A percentile compares a stretch with the other conserved stretches of the same genome.
These are phyloP conservation scores for Pythium grandisporangium DNA, from an alignment of 352 stramenopile genomes.

Conservation along the genomic window DNA sequence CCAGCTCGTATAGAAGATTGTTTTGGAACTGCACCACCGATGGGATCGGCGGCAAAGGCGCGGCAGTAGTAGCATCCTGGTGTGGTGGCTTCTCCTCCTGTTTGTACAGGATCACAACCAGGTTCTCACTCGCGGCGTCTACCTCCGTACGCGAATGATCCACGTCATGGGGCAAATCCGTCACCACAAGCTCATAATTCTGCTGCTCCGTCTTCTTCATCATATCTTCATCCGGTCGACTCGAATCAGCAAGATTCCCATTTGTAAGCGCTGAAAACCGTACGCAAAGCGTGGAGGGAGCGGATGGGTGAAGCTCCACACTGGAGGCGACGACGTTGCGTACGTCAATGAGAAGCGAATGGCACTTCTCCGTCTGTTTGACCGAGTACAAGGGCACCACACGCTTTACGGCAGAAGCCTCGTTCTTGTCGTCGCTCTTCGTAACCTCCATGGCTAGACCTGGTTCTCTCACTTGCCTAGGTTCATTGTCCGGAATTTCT, in stretches of 20 bases:
- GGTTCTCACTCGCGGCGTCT: constrained; percentile 61
- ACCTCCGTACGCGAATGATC: constrained; percentile 21
- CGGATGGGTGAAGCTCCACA: constrained; percentile 30
- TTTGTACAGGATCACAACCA: constrained; percentile 59
- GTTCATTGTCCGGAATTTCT: not conserved
- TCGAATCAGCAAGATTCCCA: too few species aligned
- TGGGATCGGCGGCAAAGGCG: constrained; percentile 1
- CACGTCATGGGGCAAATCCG: constrained; percentile 18
- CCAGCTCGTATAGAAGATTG: constrained; percentile 59
- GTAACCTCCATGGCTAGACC: too few species aligned
- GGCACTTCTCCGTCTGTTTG: constrained; percentile 31
- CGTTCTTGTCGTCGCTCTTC: too few species aligned
- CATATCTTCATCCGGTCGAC: too few species aligned
- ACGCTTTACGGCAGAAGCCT: too few species aligned
- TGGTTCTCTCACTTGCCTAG: too few species aligned
- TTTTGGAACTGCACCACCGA: constrained; percentile 51
- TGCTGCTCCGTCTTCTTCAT: not conserved
- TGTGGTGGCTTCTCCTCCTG: not conserved
- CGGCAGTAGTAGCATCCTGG: constrained; percentile 1
- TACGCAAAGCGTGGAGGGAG: constrained; percentile 19
- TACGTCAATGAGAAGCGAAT: constrained; percentile 44
- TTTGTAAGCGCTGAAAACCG: constrained; percentile 12
- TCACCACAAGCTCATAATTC: constrained; percentile 25
- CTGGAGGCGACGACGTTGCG: constrained; percentile 20
- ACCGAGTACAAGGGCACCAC: constrained; percentile 19